Evolutionary conservation across 768 basidiomycete species (phyloP).

Genomic region (Mycena chlorophos): DNA sequence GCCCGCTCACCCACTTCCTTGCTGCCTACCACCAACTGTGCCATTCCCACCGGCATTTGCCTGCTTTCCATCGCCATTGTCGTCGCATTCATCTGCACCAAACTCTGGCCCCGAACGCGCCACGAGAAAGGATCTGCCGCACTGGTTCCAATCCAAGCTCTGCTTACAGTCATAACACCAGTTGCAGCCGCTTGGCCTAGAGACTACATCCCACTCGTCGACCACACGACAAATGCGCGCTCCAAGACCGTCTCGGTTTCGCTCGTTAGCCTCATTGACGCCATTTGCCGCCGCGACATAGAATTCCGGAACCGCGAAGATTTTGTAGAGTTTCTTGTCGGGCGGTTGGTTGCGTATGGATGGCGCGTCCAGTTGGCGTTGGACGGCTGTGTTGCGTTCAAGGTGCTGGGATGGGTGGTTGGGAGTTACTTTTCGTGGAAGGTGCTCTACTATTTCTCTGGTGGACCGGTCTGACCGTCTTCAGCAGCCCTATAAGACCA

Average conservation of each 20-base stretch:
- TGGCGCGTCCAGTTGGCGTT: constrained; percentile 37
- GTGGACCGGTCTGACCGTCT: not conserved
- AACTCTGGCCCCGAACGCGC: not conserved
- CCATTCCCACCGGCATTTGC: not conserved
- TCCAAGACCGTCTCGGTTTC: constrained; percentile 32
- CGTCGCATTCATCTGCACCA: constrained; percentile 2
- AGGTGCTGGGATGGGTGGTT: constrained; percentile 38
- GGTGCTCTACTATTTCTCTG: not conserved
- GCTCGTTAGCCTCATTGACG: constrained; percentile 36
- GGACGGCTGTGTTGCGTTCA: constrained; percentile 32
- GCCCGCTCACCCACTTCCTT: not conserved
- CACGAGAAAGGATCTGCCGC: constrained; percentile 7
- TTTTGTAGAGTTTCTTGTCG: constrained; percentile 38
- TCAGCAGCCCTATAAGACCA: not conserved
- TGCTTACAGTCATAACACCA: constrained; percentile 44
- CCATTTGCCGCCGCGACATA: constrained; percentile 38
- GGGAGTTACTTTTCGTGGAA: constrained; percentile 24
- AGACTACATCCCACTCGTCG: constrained; percentile 35
- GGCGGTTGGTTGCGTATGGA: constrained; percentile 36
- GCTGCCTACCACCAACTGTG: not conserved
- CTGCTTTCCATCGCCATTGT: constrained; percentile 6
- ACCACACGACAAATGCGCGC: constrained; percentile 10
- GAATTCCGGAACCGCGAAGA: constrained; percentile 47
- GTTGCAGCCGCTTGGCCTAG: constrained; percentile 46
- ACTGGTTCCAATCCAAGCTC: constrained; percentile 33